phyloP scores from a whole-genome alignment of 2,329 filamentous ascomycete genomes.

The Nothophaeocryptopus gaeumannii region DNA sequence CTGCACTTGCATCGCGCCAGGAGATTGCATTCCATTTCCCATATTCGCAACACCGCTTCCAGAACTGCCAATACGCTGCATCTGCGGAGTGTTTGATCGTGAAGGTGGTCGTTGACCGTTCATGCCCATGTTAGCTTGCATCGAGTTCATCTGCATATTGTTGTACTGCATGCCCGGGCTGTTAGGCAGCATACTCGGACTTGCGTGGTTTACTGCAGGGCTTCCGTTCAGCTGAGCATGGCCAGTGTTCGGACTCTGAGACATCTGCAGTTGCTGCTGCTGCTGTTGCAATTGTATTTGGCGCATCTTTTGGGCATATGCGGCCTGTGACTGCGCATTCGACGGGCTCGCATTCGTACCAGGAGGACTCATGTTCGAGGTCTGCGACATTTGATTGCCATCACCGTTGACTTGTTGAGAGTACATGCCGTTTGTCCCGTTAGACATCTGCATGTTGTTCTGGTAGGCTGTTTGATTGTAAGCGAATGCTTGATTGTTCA shows the following conservation, averaged over 20 bases:
- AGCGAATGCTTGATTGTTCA: slow-evolving; percentile 25
- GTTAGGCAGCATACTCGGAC: slow-evolving; percentile 30
- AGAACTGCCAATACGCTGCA: slow-evolving; percentile 33
- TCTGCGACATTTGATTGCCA: slow-evolving; percentile 13
- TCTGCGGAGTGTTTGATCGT: slow-evolving; percentile 33
- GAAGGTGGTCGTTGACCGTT: slow-evolving; percentile 25
- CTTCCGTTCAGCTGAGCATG: slow-evolving; percentile 29
- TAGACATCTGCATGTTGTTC: slow-evolving; percentile 19
- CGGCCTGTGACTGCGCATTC: slow-evolving; percentile 18
- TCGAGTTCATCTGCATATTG: slow-evolving; percentile 23
- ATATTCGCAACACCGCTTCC: slow-evolving; percentile 26
- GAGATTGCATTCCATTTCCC: slow-evolving; percentile 32
- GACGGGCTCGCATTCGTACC: slow-evolving; percentile 17
- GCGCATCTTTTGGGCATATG: slow-evolving; percentile 31
- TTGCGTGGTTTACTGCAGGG: slow-evolving; percentile 29
- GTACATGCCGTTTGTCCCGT: slow-evolving; percentile 16
- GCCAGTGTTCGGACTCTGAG: slow-evolving; percentile 25
- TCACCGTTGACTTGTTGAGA: slow-evolving; percentile 10
- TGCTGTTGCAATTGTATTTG: slow-evolving; percentile 24
- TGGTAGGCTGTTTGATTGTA: slow-evolving; percentile 29
- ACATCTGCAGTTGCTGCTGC: slow-evolving; percentile 29
- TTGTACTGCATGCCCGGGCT: slow-evolving; percentile 24
- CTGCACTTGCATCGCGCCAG: slow-evolving; percentile 26
- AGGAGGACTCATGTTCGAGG: slow-evolving; percentile 19
- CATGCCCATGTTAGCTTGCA: slow-evolving; percentile 12